phyloP scores from a whole-genome alignment of 345 rosid species.

The Populus tremula region DNA sequence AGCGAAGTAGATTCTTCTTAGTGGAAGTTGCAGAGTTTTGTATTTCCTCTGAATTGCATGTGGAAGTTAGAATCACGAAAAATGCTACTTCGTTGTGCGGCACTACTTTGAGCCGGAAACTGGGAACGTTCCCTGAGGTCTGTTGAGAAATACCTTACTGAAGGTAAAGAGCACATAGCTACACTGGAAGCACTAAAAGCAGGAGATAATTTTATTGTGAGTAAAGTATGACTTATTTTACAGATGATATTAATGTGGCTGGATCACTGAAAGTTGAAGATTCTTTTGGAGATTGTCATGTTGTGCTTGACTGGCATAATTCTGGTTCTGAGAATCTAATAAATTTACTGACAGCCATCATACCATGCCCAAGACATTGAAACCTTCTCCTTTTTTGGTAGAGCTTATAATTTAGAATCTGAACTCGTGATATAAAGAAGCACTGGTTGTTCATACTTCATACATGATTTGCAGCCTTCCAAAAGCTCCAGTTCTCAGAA shows the following conservation, averaged over 20 bases:
- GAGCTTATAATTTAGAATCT: not conserved
- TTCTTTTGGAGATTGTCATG: not conserved
- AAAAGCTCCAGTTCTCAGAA: not conserved
- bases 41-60: not conserved
- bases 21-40: not conserved
- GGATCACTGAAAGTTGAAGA: not conserved
- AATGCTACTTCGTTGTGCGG: slow-evolving; percentile 21
- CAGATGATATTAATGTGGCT: not conserved
- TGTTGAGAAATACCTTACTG: slow-evolving; percentile 26
- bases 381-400: not conserved
- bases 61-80: not conserved
- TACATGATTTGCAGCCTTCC: slow-evolving; percentile 19
- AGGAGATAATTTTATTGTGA: slow-evolving; percentile 10
- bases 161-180: not conserved
- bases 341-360: not conserved
- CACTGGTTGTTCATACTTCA: not conserved
- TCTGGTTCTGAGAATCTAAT: not conserved
- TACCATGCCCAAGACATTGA: not conserved
- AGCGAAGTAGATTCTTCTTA: not conserved
- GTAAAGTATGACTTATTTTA: not conserved
- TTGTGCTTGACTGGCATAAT: not conserved
- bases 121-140: slow-evolving; percentile 30
- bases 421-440: not conserved
- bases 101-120: slow-evolving; percentile 41
- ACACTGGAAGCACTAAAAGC: not conserved